Percentiles rank a stretch among this genome's conserved stretches.
phyloP scores from a whole-genome alignment of 2,329 filamentous ascomycete genomes.

The Thielaviopsis populi region DNA sequence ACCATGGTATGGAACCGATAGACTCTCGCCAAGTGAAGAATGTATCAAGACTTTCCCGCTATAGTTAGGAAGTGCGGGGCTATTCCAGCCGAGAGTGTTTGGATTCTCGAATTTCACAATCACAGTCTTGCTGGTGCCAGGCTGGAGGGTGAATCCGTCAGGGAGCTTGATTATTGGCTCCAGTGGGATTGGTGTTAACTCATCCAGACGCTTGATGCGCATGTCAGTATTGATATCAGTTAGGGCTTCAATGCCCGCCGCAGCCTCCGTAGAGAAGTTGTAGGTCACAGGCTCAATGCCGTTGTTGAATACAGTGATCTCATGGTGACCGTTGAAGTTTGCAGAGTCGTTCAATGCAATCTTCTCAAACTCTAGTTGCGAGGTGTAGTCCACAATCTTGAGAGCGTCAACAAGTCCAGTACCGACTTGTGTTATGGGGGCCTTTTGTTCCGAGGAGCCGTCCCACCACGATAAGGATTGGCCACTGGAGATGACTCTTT shows the following conservation, averaged over 20 bases:
- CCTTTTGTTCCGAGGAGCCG: slow-evolving; percentile 21
- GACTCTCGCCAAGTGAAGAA: slow-evolving; percentile 27
- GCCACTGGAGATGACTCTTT: slow-evolving; percentile 12
- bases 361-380: slow-evolving; percentile 27
- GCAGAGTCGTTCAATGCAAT: slow-evolving; percentile 37
- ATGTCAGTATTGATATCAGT: slow-evolving; percentile 10
- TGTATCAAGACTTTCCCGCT: slow-evolving; percentile 30
- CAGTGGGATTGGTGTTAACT: slow-evolving; percentile 4
- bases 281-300: slow-evolving; percentile 28
- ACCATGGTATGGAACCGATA: slow-evolving; percentile 29
- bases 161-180: slow-evolving; percentile 11
- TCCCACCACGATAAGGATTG: slow-evolving; percentile 9
- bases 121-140: slow-evolving; percentile 21
- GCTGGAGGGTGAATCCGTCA: slow-evolving; percentile 18
- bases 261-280: slow-evolving; percentile 27
- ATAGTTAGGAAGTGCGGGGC: slow-evolving; percentile 28
- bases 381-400: slow-evolving; percentile 30
- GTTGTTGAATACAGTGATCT: slow-evolving; percentile 30
- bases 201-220: slow-evolving; percentile 6
- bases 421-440: slow-evolving; percentile 26
- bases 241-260: slow-evolving; percentile 28
- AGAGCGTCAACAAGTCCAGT: slow-evolving; percentile 33
- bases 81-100: slow-evolving; percentile 18
- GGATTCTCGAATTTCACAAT: slow-evolving; percentile 18
- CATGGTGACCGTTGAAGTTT: slow-evolving; percentile 26